Evolutionary conservation across 2,329 filamentous ascomycete genomes (phyloP), one percentile per base, ranked within the genome.

Genomic region (Pleoardoris graminearum): DNA sequence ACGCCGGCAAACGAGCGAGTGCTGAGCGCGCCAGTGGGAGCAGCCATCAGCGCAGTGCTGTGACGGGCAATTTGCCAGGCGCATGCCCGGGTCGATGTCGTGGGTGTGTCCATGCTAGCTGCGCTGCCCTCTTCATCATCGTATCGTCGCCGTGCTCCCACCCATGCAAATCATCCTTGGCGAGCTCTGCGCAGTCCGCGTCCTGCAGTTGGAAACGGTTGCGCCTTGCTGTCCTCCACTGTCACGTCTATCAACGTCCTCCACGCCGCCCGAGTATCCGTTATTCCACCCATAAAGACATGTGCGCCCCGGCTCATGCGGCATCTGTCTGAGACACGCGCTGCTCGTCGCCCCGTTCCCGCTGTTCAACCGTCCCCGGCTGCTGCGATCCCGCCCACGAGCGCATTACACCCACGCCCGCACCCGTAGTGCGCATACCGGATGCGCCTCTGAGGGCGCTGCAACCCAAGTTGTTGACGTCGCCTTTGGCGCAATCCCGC

Each of bases 391-490:
- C 45, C 50, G 29, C 43, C 48, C 38, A 38, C 50, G 48, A 46
- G 46, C 38, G 46, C 51, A 39, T 19, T 16, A 30, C 27, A n/a
- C 33, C 39, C 22, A 35, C 51, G 39, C 45, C 55, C 55, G 32
- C 58, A 36, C 32, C 36, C 14, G 19, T 36, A 42, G 30, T 48
- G 27, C 44, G 47, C 57, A 59, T 58, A 47, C 61, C 69, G 70
- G 62, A 73, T 72, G 69, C 62, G 58, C 64, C 50, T 61, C 57
- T 70, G 61, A 65, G 43, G 60, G 54, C 62, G 55, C 61, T 55
- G 46, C 55, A 59, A 55, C 56, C 60, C 57, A 53, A 50, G 54
- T 16, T n/a, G n/a, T n/a, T 56, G 58, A 60, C 55, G 47, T 52
- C 62, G 42, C 50, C 48, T 44, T 51, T 51, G 60, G 59, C 59